Percentiles rank a stretch among this genome's conserved stretches.
These are phyloP conservation scores for Xylogone sp. DNA, from an alignment of 2,329 filamentous ascomycete species.

Conservation along the genomic window DNA sequence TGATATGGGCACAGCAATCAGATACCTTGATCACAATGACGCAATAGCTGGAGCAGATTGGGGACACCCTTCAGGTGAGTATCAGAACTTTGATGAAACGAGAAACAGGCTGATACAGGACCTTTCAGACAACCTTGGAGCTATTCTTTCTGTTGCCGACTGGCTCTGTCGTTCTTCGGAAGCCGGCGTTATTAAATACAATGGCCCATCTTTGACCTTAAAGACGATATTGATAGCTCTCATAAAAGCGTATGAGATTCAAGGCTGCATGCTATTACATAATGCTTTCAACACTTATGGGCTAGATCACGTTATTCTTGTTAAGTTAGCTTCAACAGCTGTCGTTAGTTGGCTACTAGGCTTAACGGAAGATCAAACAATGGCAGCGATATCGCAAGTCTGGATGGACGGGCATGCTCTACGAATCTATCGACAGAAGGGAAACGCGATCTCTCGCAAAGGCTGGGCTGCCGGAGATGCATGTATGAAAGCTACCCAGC, in stretches of 20 bases:
- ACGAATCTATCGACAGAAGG: conserved; percentile 28
- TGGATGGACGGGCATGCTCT: conserved; percentile 35
- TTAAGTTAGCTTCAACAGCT: conserved; percentile 37
- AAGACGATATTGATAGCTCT: conserved; percentile 27
- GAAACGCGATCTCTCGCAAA: conserved; percentile 35
- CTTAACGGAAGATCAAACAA: conserved; percentile 28
- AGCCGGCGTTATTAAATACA: neutral
- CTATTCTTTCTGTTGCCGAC: conserved; percentile 32
- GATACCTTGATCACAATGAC: conserved; percentile 40
- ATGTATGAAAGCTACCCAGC: conserved; percentile 34
- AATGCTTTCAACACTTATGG: conserved; percentile 37
- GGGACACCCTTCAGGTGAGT: conserved; percentile 35
- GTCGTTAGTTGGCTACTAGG: conserved; percentile 34
- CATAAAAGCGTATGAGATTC: conserved; percentile 40
- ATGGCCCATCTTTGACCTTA: conserved; percentile 27
- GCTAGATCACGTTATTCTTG: conserved; percentile 37
- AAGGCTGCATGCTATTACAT: conserved; percentile 31
- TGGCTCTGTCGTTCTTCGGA: conserved; percentile 15
- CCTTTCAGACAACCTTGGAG: conserved; percentile 34
- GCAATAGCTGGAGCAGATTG: conserved; percentile 36
- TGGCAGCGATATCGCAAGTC: conserved; percentile 33
- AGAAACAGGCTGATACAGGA: neutral
- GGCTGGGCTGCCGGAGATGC: conserved; percentile 40
- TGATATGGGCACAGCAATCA: conserved; percentile 32
- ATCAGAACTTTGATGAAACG: neutral